Conservation (phyloP, 164 flowering plant species). For the Chimonanthus praecox region DNA sequence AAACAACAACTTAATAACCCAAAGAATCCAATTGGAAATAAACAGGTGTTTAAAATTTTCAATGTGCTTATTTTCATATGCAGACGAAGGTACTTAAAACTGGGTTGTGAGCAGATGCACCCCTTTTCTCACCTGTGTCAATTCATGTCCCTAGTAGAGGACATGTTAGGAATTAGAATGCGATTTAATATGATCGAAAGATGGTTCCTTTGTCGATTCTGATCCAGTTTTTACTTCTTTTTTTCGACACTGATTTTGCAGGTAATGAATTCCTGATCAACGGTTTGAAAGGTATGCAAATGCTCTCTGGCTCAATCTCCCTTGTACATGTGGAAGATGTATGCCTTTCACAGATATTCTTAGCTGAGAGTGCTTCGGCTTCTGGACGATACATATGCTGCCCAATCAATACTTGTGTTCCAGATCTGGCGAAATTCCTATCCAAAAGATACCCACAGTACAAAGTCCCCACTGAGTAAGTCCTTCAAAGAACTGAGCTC, state of each 20-base stretch:
- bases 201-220: too few species aligned
- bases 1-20: too few species aligned
- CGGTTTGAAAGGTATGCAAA: slow-evolving; percentile 60
- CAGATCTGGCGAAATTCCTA: slow-evolving; percentile 67
- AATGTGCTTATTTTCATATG: too few species aligned
- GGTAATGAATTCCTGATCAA: slow-evolving; percentile 48
- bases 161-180: too few species aligned
- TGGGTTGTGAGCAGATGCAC: too few species aligned
- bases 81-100: too few species aligned
- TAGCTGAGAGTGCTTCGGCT: slow-evolving; percentile 70
- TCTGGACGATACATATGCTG: slow-evolving; percentile 75
- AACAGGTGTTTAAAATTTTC: too few species aligned
- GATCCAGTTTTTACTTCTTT: neutral
- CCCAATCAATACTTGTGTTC: slow-evolving; percentile 44
- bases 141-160: too few species aligned
- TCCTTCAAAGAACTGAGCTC: neutral
- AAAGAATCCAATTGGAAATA: too few species aligned
- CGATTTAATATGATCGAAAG: too few species aligned
- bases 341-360: slow-evolving; percentile 56
- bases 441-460: slow-evolving; percentile 53
- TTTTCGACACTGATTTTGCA: slow-evolving; percentile 7
- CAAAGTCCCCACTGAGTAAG: slow-evolving; percentile 42
- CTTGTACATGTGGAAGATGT: slow-evolving; percentile 67
- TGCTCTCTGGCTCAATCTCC: slow-evolving; percentile 70
- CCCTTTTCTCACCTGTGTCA: too few species aligned